A percentile compares a stretch with the other conserved stretches of the same genome.
Evolutionary conservation across 2,329 filamentous ascomycete genomes (phyloP).

Genomic region (Aspergillus sp.): DNA sequence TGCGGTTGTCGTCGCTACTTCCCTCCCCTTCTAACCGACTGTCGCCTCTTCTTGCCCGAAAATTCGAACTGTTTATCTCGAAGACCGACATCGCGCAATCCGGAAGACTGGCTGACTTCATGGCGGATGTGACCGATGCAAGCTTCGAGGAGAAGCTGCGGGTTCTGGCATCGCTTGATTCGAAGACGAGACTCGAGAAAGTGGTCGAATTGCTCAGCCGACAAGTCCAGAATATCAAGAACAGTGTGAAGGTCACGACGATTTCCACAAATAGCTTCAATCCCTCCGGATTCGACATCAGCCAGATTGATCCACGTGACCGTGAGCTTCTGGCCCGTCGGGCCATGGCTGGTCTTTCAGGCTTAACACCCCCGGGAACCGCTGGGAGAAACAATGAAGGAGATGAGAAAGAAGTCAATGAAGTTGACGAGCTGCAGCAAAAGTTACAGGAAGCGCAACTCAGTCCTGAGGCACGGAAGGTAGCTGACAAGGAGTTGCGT

Average conservation of each 20-base stretch:
- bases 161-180: conserved; percentile 75
- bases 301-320: conserved; percentile 49
- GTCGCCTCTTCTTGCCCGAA: conserved; percentile 79
- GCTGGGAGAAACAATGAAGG: conserved; percentile 47
- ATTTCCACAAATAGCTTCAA: conserved; percentile 67
- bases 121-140: conserved; percentile 87
- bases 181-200: conserved; percentile 74
- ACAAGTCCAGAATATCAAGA: conserved; percentile 80
- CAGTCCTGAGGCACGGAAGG: conserved; percentile 79
- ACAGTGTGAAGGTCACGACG: conserved; percentile 80
- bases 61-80: conserved; percentile 83
- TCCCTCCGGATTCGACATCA: conserved; percentile 58
- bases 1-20: conserved; percentile 82
- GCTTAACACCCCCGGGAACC: conserved; percentile 41
- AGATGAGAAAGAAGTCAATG: conserved; percentile 80
- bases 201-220: conserved; percentile 81
- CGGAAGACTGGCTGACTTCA: conserved; percentile 87
- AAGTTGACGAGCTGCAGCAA: conserved; percentile 88
- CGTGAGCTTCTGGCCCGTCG: conserved; percentile 43
- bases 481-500: conserved; percentile 86
- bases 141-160: conserved; percentile 88
- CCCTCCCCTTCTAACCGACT: conserved; percentile 67
- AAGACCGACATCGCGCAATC: conserved; percentile 80
- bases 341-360: conserved; percentile 44
- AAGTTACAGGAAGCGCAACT: conserved; percentile 79